Percentiles rank a stretch among this genome's conserved stretches.
Evolutionary conservation across 768 basidiomycete genomes (phyloP).

Genomic region (Mrakia blollopis): DNA sequence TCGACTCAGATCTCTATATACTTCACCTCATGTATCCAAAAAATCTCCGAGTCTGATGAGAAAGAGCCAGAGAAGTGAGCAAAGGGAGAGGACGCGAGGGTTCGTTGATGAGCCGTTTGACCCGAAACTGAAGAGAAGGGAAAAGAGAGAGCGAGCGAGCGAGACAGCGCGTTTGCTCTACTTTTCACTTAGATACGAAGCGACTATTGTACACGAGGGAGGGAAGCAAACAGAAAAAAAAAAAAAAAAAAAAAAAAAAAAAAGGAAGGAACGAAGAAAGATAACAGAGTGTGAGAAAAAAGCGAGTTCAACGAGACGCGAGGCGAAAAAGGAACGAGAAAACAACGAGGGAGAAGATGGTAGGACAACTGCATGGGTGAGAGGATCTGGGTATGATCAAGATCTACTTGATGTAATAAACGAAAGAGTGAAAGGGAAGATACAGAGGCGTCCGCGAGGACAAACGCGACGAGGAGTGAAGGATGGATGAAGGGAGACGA

Average conservation of each 20-base stretch:
- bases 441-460: neutral
- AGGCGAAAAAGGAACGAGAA: no score
- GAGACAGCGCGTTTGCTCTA: no score
- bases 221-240: neutral
- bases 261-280: neutral
- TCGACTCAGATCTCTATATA: neutral
- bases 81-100: no score
- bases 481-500: neutral
- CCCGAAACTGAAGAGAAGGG: no score
- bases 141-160: no score
- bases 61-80: no score
- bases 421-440: neutral
- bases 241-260: neutral
- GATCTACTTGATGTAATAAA: neutral
- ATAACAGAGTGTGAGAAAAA: no score
- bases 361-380: neutral
- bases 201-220: no score
- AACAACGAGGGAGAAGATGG: neutral
- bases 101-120: no score
- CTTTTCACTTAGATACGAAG: no score
- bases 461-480: neutral
- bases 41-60: no score
- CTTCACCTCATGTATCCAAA: no score
- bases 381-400: neutral
- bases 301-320: neutral